These are phyloP conservation scores for Hortiboletus flavorubellus DNA, from an alignment of 768 basidiomycete species.

Conservation along the genomic window DNA sequence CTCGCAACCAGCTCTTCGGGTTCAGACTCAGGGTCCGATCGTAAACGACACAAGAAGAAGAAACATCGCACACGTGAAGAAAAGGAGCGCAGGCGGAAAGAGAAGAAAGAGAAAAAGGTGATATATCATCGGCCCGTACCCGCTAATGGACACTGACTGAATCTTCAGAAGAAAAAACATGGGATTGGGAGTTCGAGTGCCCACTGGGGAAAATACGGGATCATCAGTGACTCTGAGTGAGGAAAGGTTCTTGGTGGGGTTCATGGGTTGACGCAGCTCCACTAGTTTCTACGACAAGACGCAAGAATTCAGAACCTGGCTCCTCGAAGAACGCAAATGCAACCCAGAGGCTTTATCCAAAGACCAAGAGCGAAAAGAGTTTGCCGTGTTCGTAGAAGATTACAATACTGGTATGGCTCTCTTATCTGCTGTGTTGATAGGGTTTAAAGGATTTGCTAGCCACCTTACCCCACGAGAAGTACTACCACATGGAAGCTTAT, in stretches of 20 bases:
- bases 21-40: slow-evolving; percentile 31
- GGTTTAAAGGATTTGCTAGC: slow-evolving; percentile 43
- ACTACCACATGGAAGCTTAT: slow-evolving; percentile 86
- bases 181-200: slow-evolving; percentile 42
- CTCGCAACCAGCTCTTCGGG: slow-evolving; percentile 42
- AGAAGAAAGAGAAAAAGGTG: slow-evolving; percentile 72
- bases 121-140: slow-evolving; percentile 14
- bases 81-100: slow-evolving; percentile 53
- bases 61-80: slow-evolving; percentile 43
- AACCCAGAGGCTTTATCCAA: slow-evolving; percentile 88
- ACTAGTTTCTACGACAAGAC: slow-evolving; percentile 75
- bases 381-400: slow-evolving; percentile 77
- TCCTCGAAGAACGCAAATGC: slow-evolving; percentile 87
- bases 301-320: slow-evolving; percentile 88
- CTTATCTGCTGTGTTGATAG: neutral
- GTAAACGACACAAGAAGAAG: slow-evolving; percentile 43
- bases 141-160: neutral
- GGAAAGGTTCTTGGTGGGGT: slow-evolving; percentile 24
- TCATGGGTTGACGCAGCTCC: slow-evolving; percentile 13
- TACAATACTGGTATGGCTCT: slow-evolving; percentile 65
- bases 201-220: slow-evolving; percentile 90
- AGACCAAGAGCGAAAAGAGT: slow-evolving; percentile 84
- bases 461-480: slow-evolving; percentile 92
- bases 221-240: slow-evolving; percentile 83
- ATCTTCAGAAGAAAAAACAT: slow-evolving; percentile 54